Evolutionary conservation across 495 filamentous ascomycete species (phyloP).

Genomic region (Xylaria palmicola): DNA sequence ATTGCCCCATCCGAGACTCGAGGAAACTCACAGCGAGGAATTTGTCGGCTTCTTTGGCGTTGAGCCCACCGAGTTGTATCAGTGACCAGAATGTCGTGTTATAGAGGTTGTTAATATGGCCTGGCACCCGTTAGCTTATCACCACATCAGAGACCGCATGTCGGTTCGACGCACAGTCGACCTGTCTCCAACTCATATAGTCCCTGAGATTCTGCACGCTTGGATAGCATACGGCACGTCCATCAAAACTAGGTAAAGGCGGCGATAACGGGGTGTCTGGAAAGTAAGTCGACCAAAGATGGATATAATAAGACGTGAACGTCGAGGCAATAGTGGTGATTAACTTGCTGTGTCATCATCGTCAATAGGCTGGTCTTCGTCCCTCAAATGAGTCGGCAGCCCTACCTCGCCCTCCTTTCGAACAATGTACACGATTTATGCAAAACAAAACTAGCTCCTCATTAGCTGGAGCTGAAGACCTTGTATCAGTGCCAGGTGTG

Average conservation of each 20-base stretch:
- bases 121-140: constrained; percentile 39
- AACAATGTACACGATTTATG: constrained; percentile 78
- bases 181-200: constrained; percentile 96
- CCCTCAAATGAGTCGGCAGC: constrained; percentile 1
- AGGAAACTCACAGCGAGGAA: constrained; percentile 60
- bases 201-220: constrained; percentile 75
- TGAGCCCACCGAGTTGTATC: constrained; percentile 73
- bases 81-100: constrained; percentile 96
- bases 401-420: constrained; percentile 78
- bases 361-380: constrained; percentile 1
- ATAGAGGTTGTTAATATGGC: constrained; percentile 97
- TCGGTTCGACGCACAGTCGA: constrained; percentile 69
- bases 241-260: constrained; percentile 87
- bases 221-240: constrained; percentile 85
- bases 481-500: not conserved
- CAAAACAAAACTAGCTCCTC: constrained; percentile 71
- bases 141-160: not conserved
- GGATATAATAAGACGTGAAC: constrained; percentile 88
- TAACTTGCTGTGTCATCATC: constrained; percentile 64
- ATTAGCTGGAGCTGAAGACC: not conserved
- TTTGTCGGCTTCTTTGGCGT: constrained; percentile 72
- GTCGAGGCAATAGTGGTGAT: constrained; percentile 86
- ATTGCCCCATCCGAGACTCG: not conserved
- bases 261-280: constrained; percentile 62
- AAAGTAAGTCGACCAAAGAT: constrained; percentile 78